Base-by-base conservation (phyloP, 441 rosid genomes). In the Melastoma candidum region DNA sequence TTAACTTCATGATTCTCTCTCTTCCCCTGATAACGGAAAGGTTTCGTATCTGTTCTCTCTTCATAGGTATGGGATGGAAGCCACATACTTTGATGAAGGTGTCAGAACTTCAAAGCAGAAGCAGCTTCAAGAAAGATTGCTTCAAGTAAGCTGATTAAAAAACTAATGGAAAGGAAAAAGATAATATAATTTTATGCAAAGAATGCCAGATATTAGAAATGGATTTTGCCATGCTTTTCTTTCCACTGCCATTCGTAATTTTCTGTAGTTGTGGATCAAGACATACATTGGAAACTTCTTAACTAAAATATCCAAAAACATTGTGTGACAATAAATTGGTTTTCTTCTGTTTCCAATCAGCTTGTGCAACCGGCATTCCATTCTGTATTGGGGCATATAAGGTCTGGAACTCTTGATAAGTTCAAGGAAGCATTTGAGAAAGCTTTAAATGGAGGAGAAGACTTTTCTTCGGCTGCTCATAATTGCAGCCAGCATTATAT, bases 281-380 rank as follows among this genome's bases (percentile, higher is more conserved):
- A 17, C 22, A 17, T 17, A 2, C 6, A 9, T 36, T 36, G 41
- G 8, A 36, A 36, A 36, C 8, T 36, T 7, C 7, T 36, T 36
- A 36, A 9, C 41, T 36, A 6, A 4, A 36, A 36, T 36, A 4
- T 36, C 8, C 41, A 36, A 36, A 2, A 4, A 52, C n/a, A 45
- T 17, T 32, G 22, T 52, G 2, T 52, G 14, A 52, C 43, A 7
- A 36, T 14, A 52, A 13, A 27, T 54, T 61, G 29, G 26, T 63
- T 66, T 13, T 66, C 22, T 56, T 63, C 45, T 59, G 73, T 52
- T 57, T 36, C 54, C 58, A 60, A 17, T 39, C 67, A 92, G 97
- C 92, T 85, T 77, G 90, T 85, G 68, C 85, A 81, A 74, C 95
- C 97, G 10, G 79, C 92, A 54, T 82, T 80, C 67, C 95, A 81